phyloP scores from a whole-genome alignment of 345 rosid species.

The Populus alba region DNA sequence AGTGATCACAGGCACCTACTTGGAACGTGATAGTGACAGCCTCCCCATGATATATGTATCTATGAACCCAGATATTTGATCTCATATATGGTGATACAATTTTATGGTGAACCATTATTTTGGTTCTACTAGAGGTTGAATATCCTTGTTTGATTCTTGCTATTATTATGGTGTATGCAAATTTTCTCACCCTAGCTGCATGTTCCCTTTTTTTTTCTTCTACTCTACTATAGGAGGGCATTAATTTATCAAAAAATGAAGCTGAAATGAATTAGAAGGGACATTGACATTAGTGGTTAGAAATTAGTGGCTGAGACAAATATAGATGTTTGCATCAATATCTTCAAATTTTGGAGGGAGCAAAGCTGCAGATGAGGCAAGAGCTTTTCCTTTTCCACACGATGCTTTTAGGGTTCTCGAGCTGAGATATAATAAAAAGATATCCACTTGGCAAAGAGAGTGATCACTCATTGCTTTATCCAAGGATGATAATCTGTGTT shows the following conservation, averaged over 20 bases:
- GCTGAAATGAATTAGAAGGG: too few species aligned
- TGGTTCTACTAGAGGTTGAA: neutral
- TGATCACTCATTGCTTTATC: constrained; percentile 67
- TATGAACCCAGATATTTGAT: constrained; percentile 8
- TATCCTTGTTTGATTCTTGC: neutral
- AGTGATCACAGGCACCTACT: neutral
- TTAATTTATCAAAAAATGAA: too few species aligned
- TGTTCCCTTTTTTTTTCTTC: neutral
- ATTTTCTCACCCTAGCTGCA: neutral
- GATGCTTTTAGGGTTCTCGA: constrained; percentile 5
- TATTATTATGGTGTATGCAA: neutral
- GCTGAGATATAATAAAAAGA: constrained; percentile 20
- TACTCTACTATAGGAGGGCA: neutral
- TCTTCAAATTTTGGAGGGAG: constrained; percentile 1
- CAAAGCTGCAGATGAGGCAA: constrained; percentile 16
- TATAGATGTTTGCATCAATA: too few species aligned
- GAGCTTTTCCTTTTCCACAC: constrained; percentile 33
- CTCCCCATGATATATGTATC: constrained; percentile 20
- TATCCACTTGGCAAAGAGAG: constrained; percentile 43
- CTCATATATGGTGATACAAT: neutral
- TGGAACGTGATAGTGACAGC: neutral
- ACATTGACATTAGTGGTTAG: too few species aligned
- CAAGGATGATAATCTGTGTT: constrained; percentile 53
- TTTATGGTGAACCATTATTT: neutral
- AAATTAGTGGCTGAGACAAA: too few species aligned